Evolutionary conservation across 2,329 filamentous ascomycete genomes (phyloP).

Genomic region (Aspergillus melleus): DNA sequence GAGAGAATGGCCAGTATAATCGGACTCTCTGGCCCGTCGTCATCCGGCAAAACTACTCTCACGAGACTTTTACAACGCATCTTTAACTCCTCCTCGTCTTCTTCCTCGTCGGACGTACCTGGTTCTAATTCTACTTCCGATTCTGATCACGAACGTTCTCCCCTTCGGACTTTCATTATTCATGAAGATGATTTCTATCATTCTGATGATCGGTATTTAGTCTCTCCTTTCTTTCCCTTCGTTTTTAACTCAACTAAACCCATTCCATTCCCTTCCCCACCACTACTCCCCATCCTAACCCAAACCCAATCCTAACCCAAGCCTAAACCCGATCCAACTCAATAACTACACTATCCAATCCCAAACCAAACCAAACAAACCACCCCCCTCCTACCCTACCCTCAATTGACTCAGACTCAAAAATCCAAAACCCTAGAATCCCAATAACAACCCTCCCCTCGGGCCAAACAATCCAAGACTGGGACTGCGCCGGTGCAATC

Average conservation of each 20-base stretch:
- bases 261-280: no score
- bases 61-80: slow-evolving; percentile 80
- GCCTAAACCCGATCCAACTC: neutral
- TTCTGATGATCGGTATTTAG: slow-evolving; percentile 66
- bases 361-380: no score
- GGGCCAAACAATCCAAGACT: slow-evolving; percentile 68
- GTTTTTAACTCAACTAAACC: no score
- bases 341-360: no score
- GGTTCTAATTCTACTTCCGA: no score
- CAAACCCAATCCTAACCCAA: neutral
- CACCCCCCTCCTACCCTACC: no score
- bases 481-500: slow-evolving; percentile 84
- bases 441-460: slow-evolving; percentile 50
- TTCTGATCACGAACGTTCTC: no score
- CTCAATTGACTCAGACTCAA: neutral
- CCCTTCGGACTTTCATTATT: slow-evolving; percentile 65
- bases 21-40: slow-evolving; percentile 85
- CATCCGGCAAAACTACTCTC: slow-evolving; percentile 92
- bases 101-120: no score
- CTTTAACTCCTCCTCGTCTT: slow-evolving; percentile 49
- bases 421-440: slow-evolving; percentile 29
- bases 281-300: neutral
- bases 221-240: slow-evolving; percentile 6
- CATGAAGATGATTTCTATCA: slow-evolving; percentile 97
- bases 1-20: slow-evolving; percentile 57